Evolutionary conservation across 176 grass and related monocot genomes (phyloP).

Genomic region (Avena sativa): DNA sequence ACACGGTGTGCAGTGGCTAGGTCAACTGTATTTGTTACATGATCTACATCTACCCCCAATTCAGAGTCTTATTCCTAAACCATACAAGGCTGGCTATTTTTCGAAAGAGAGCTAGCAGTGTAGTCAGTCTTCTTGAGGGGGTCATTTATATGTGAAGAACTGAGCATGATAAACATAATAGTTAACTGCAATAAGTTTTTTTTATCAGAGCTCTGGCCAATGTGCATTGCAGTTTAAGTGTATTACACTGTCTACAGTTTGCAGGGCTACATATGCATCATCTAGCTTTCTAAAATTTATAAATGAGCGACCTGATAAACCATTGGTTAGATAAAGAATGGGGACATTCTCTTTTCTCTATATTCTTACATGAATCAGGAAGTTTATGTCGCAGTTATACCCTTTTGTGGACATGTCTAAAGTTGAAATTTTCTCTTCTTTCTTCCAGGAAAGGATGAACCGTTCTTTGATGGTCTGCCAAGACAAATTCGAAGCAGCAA

Average conservation of each 20-base stretch:
- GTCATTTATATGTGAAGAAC: neutral
- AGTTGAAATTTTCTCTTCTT: neutral
- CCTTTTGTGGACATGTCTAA: neutral
- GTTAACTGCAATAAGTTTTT: neutral
- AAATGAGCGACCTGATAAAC: neutral
- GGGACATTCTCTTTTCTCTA: neutral
- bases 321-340: neutral
- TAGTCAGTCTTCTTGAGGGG: neutral
- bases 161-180: neutral
- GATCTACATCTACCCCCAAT: neutral
- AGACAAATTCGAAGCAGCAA: constrained; percentile 84
- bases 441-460: constrained; percentile 78
- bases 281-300: neutral
- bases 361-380: neutral
- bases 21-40: neutral
- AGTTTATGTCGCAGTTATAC: neutral
- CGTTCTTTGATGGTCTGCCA: constrained; percentile 85
- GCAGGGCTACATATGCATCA: neutral
- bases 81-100: neutral
- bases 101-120: neutral
- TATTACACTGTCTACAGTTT: neutral
- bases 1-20: no score
- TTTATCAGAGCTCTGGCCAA: neutral
- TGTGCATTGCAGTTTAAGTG: neutral
- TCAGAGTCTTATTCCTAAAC: neutral